Conservation (phyloP, 2,329 filamentous ascomycete species). For the Trichophyton verrucosum region DNA sequence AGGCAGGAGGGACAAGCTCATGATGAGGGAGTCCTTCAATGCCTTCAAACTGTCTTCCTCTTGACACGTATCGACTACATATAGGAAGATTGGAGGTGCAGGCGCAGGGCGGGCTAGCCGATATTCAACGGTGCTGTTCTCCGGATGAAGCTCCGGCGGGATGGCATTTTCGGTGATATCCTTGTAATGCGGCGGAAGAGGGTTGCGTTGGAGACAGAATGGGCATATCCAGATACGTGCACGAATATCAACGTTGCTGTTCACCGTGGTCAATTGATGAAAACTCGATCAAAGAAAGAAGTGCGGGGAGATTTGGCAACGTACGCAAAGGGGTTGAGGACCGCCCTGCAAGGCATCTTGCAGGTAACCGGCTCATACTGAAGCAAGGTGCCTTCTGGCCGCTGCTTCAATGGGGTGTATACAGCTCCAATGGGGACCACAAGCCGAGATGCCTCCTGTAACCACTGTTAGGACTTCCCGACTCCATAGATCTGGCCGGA, state of each 20-base stretch:
- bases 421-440: slow-evolving; percentile 93
- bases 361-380: slow-evolving; percentile 96
- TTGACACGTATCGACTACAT: slow-evolving; percentile 57
- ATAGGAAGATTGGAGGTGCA: slow-evolving; percentile 54
- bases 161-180: slow-evolving; percentile 55
- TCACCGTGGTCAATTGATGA: background rate
- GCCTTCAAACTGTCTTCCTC: slow-evolving; percentile 56
- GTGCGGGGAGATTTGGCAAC: slow-evolving; percentile 18
- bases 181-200: slow-evolving; percentile 55
- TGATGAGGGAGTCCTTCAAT: slow-evolving; percentile 54
- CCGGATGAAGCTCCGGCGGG: slow-evolving; percentile 52
- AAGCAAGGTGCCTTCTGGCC: slow-evolving; percentile 64
- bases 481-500: background rate
- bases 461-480: background rate
- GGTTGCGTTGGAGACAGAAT: slow-evolving; percentile 55
- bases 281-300: background rate
- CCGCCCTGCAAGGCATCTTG: slow-evolving; percentile 89
- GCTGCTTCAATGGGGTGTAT: slow-evolving; percentile 93
- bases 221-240: slow-evolving; percentile 57
- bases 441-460: slow-evolving; percentile 78
- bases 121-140: slow-evolving; percentile 56
- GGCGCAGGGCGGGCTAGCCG: slow-evolving; percentile 49
- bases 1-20: slow-evolving; percentile 52
- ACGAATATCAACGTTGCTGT: slow-evolving; percentile 52
- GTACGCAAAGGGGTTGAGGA: slow-evolving; percentile 94